phyloP scores from a whole-genome alignment of 1,284 basidiomycete genomes.

The Porodaedalea pini region DNA sequence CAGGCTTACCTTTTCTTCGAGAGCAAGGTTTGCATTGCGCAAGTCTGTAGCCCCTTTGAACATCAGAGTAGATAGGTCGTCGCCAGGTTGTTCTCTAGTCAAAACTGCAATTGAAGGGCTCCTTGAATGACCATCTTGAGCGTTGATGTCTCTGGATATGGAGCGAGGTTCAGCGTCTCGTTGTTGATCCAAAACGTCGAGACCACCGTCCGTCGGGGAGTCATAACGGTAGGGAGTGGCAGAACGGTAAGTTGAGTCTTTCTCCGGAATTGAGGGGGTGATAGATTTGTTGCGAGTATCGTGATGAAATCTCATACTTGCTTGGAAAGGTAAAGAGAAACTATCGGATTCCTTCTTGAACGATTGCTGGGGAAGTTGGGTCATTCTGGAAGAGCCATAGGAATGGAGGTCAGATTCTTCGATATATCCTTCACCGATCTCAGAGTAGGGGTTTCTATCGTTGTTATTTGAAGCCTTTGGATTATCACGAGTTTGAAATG shows the following conservation, averaged over 20 bases:
- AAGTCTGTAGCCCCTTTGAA: slow-evolving; percentile 20
- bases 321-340: not conserved
- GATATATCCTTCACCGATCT: too few species aligned
- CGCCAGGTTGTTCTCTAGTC: not conserved
- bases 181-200: not conserved
- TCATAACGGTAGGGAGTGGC: not conserved
- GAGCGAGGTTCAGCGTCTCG: not conserved
- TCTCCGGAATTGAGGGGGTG: not conserved
- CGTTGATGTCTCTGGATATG: not conserved
- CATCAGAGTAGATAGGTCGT: slow-evolving; percentile 16
- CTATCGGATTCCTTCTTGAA: not conserved
- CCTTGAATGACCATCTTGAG: not conserved
- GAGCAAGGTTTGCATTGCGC: slow-evolving; percentile 8
- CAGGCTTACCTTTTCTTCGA: slow-evolving; percentile 16
- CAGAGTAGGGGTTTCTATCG: too few species aligned
- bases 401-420: too few species aligned
- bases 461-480: too few species aligned
- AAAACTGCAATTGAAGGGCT: not conserved
- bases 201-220: not conserved
- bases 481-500: too few species aligned
- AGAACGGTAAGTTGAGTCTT: not conserved
- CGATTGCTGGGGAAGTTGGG: too few species aligned
- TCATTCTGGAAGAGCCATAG: too few species aligned
- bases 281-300: not conserved
- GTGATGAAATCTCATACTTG: not conserved